phyloP scores from a whole-genome alignment of 116 monocot species.

The Posidonia oceanica region DNA sequence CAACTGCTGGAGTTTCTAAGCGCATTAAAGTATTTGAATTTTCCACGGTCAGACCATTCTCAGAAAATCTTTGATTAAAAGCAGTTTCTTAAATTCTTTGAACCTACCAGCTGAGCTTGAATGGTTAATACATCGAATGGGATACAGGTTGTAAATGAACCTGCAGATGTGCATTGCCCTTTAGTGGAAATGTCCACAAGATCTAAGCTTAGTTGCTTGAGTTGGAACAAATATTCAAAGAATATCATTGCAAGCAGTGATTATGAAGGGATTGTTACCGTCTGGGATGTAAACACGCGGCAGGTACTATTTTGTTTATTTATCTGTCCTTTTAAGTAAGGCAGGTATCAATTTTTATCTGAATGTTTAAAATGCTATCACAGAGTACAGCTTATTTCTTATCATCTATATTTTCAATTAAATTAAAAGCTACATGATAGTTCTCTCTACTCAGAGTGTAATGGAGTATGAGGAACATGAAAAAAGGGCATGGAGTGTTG shows the following conservation, averaged over 20 bases:
- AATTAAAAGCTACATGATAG: too few relatives aligned
- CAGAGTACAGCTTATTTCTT: neutral
- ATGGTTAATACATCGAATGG: neutral
- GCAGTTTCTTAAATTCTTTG: neutral
- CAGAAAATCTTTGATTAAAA: neutral
- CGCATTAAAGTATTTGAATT: conserved; percentile 99
- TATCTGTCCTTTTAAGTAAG: neutral
- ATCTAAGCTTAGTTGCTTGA: conserved; percentile 98
- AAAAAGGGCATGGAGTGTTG: conserved; percentile 99
- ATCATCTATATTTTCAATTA: too few relatives aligned
- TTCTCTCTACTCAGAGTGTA: conserved; percentile 43
- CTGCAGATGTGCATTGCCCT: conserved; percentile 84
- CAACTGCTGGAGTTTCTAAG: conserved; percentile 97
- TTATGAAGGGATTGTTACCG: conserved; percentile 98
- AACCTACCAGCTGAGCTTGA: neutral
- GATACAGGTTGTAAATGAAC: conserved; percentile 91
- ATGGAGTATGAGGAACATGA: conserved; percentile 99
- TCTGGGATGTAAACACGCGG: conserved; percentile 94
- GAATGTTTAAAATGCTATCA: neutral
- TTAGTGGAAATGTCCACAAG: conserved; percentile 95
- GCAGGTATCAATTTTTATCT: neutral
- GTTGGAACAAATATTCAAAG: conserved; percentile 98
- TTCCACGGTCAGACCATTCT: conserved; percentile 46
- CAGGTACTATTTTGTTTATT: conserved; percentile 38
- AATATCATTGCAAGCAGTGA: conserved; percentile 97